Percentiles rank a stretch among this genome's conserved stretches.
Evolutionary conservation across 192 early-diverging fungal genomes (phyloP).

Genomic region (Neocallimastix lanati): DNA sequence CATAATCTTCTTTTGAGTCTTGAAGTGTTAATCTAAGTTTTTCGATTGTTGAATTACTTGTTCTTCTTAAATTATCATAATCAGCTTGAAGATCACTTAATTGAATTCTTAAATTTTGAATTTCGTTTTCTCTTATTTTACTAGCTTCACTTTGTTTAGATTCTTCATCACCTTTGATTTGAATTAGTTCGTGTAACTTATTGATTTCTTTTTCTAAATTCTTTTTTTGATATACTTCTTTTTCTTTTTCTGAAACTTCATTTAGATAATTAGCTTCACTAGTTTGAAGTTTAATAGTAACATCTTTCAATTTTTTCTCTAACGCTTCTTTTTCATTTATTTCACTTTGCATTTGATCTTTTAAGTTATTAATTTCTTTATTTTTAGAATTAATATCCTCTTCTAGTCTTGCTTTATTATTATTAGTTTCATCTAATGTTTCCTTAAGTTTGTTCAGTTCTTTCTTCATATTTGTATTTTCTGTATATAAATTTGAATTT

Average conservation of each 20-base stretch:
- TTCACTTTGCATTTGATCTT: constrained; percentile 13
- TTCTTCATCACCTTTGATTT: constrained; percentile 32
- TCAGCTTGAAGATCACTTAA: constrained; percentile 18
- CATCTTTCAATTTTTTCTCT: constrained; percentile 25
- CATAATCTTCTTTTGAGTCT: constrained; percentile 12
- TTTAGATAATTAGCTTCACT: constrained; percentile 16
- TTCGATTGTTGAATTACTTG: constrained; percentile 12
- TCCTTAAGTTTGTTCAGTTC: constrained; percentile 14
- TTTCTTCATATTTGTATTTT: constrained; percentile 11
- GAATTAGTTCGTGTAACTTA: constrained; percentile 20
- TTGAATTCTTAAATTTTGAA: constrained; percentile 21
- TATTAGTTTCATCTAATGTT: constrained; percentile 13
- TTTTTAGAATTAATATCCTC: constrained; percentile 17
- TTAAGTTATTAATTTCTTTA: constrained; percentile 17
- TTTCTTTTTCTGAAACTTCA: constrained; percentile 7
- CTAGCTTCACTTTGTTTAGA: constrained; percentile 28
- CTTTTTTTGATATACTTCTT: neutral
- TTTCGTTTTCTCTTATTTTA: constrained; percentile 26
- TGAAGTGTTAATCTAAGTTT: constrained; percentile 25
- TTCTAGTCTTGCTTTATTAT: constrained; percentile 17
- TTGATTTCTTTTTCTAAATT: constrained; percentile 25
- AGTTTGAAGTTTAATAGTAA: constrained; percentile 18
- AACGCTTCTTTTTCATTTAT: constrained; percentile 18
- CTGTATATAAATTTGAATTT: constrained; percentile 12
- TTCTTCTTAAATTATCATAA: constrained; percentile 22